phyloP scores from a whole-genome alignment of 2,329 filamentous ascomycete genomes.

The Hawksworthiomyces lignivorus region DNA sequence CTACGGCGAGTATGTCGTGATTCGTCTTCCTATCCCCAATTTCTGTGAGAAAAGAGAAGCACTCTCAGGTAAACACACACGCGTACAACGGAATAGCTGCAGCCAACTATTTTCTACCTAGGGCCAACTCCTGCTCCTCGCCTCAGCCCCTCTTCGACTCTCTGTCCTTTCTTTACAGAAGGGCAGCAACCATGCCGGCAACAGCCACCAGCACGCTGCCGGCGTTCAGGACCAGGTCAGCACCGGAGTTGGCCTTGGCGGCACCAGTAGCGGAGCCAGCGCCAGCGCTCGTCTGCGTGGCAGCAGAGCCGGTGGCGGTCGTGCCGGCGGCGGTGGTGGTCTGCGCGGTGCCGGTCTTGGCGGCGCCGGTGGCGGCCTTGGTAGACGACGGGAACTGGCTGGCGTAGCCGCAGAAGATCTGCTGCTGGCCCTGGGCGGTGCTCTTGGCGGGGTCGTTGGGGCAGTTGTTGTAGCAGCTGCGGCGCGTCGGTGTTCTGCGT shows the following conservation, averaged over 20 bases:
- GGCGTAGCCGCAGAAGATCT: slow-evolving; percentile 38
- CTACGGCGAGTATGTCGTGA: too few relatives aligned
- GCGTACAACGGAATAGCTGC: too few relatives aligned
- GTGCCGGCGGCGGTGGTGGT: slow-evolving; percentile 16
- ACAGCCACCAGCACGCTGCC: slow-evolving; percentile 24
- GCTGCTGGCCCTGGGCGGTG: slow-evolving; percentile 29
- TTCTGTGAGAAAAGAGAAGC: too few relatives aligned
- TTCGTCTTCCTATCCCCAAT: too few relatives aligned
- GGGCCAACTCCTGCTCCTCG: too few relatives aligned
- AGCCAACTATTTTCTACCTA: too few relatives aligned
- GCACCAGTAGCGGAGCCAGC: slow-evolving; percentile 8
- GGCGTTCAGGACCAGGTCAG: slow-evolving; percentile 21
- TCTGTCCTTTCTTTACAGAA: slow-evolving; percentile 20
- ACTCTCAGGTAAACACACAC: too few relatives aligned
- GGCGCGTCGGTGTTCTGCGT: neutral
- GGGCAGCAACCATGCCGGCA: slow-evolving; percentile 23
- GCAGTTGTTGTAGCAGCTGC: slow-evolving; percentile 46
- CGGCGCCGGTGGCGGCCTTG: slow-evolving; percentile 18
- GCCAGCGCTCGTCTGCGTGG: slow-evolving; percentile 7
- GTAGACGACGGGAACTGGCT: slow-evolving; percentile 32
- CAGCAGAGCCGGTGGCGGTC: slow-evolving; percentile 16
- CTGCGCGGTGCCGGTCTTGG: slow-evolving; percentile 18
- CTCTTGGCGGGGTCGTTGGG: slow-evolving; percentile 36
- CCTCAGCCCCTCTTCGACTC: too few relatives aligned
- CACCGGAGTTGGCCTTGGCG: slow-evolving; percentile 18